Evolutionary conservation across 257 asterid species (phyloP), one percentile per base, ranked within the genome.

Genomic region (Cinchona pubescens): DNA sequence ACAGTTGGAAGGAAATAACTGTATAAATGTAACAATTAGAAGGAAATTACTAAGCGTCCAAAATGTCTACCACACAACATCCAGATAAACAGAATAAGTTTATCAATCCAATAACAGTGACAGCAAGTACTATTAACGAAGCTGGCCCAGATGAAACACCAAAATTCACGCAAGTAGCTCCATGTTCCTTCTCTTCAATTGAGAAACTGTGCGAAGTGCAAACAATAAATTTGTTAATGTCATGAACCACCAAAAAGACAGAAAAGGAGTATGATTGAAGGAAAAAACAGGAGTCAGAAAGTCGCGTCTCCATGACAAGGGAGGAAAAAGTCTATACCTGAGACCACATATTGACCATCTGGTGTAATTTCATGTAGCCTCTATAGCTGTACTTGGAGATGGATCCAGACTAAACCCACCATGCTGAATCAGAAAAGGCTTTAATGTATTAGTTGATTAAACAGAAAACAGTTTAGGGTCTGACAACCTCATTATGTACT

Each of bases 311-410:
- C n/a, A n/a, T n/a, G n/a, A n/a, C n/a, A n/a, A n/a, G n/a, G n/a
- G n/a, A 48, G 23, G 21, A 18, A 49, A 40, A 77, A 55, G 9
- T 32, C 48, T 45, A 18, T 89, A 95, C 99, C 98, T 79, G 96
- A 90, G 67, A 92, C 82, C 78, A 92, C 89, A 81, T 92, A 92
- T 82, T 91, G 96, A 79, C 99, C 98, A 79, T 95, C 99, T 62
- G 99, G 97, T 45, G 97, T 86, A 86, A 95, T n/a, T n/a, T n/a
- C n/a, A 92, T 70, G 97, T 90, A 71, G 98, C 97, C 82, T 92
- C 98, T 29, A 87, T 85, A 34, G 89, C 85, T 48, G 84, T 88
- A 69, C 84, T 84, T 7, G 90, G 82, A 11, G 96, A 89, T 19
- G 96, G 82, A 73, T 92, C 99, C 90, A 92, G 82, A 83, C 80